A percentile compares a stretch with the other conserved stretches of the same genome.
These are phyloP conservation scores for Clohesyomyces aquaticus DNA, from an alignment of 495 filamentous ascomycete species.

Conservation along the genomic window DNA sequence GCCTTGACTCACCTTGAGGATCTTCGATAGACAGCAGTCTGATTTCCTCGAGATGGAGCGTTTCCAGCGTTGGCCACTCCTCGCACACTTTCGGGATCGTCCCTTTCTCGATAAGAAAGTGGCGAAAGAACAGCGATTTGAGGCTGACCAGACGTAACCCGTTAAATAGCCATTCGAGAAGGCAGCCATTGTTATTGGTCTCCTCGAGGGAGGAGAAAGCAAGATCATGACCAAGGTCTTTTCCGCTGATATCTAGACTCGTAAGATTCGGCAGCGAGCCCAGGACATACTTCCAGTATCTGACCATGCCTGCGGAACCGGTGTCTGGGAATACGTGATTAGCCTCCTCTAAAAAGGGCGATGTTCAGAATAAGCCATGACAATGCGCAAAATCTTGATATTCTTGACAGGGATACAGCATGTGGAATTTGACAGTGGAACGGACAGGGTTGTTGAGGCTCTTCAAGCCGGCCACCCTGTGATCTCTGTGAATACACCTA, in stretches of 20 bases:
- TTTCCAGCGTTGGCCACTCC: not conserved
- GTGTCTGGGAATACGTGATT: not conserved
- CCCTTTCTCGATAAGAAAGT: not conserved
- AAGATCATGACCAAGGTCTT: not conserved
- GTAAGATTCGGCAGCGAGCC: not conserved
- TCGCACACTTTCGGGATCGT: not conserved
- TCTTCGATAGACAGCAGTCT: not conserved
- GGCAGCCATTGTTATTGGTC: not conserved
- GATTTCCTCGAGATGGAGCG: not conserved
- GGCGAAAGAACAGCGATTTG: not conserved
- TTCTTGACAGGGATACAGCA: no score
- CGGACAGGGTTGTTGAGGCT: no score
- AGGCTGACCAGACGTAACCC: not conserved
- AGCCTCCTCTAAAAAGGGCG: no score
- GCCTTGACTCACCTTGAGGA: not conserved
- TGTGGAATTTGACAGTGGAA: no score
- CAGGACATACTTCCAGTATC: constrained; percentile 7
- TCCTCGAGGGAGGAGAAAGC: constrained; percentile 3
- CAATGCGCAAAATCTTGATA: no score
- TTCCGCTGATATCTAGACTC: constrained; percentile 1
- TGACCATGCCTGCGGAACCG: not conserved
- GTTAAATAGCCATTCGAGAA: constrained; percentile 3
- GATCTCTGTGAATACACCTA: no score
- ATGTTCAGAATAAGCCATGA: no score
- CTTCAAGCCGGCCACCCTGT: no score